These are phyloP conservation scores for Solanum chilense DNA, from an alignment of 257 asterid species.

Conservation along the genomic window DNA sequence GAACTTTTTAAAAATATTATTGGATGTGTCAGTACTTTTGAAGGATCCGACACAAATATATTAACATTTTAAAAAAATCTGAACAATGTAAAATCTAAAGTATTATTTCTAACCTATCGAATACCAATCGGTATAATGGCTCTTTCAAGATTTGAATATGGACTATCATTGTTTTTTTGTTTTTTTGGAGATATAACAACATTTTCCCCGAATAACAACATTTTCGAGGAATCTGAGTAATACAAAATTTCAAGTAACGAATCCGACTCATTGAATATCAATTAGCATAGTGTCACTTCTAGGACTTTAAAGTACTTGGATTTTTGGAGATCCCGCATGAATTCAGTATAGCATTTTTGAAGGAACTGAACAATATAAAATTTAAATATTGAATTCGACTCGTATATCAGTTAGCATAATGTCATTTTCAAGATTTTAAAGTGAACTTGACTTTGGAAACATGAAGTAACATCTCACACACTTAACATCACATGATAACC, in stretches of 20 bases:
- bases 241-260: neutral
- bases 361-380: neutral
- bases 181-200: neutral
- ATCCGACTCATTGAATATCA: neutral
- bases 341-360: neutral
- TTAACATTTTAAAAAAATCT: neutral
- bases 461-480: neutral
- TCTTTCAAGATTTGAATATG: neutral
- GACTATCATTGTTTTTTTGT: neutral
- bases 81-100: neutral
- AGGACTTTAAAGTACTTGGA: neutral
- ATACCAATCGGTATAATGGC: neutral
- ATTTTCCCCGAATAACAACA: neutral
- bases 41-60: neutral
- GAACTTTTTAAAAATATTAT: neutral
- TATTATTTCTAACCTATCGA: neutral
- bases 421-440: neutral
- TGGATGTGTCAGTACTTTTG: fast-evolving
- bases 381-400: neutral
- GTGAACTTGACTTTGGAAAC: neutral
- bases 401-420: neutral
- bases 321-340: neutral
- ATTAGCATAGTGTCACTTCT: neutral
- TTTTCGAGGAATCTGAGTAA: neutral
- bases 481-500: neutral